Evolutionary conservation across 208 protist species (phyloP), one percentile per base, ranked within the genome.

Genomic region (Leishmania turanica): DNA sequence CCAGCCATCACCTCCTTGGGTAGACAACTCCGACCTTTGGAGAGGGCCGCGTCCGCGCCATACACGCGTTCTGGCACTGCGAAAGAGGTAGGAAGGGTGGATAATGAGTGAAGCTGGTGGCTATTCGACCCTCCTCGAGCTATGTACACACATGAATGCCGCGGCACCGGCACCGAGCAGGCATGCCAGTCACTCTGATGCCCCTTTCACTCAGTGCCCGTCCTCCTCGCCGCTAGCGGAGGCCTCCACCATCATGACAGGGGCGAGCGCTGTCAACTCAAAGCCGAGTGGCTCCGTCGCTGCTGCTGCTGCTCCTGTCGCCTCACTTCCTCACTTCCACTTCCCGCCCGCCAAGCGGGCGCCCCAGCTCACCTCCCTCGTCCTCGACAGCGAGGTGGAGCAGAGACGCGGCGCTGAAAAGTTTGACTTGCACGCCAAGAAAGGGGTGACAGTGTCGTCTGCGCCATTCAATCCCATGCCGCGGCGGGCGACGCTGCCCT

Each of bases 401-500:
- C 53, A 24, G 51, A 49, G 27, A 13, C 56, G 17, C 15, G 56
- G 11, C 31, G 21, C n/a, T 40, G 74, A 64, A 2, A 47, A 40
- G 34, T 34, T 77, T 2, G 34, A 45, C 13, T 64, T 31, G 37
- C 40, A n/a, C 21, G 37, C 53, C 19, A 45, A 47, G 15, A 56
- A 66, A 8, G 74, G 74, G 37, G 13, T 77, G 3, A 19, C 74
- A 0, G 17, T 53, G 51, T 24, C 40, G 8, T 53, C 56, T 40
- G 47, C 70, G 11, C 40, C 74, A 45, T 53, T 53, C 8, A 40
- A n/a, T 31, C 40, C 27, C 21, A 27, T 34, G 40, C 24, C n/a
- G 8, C 74, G 74, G 56, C 74, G 74, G 37, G 54, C 34, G 19
- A 77, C 74, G 56, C 56, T 77, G 74, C 74, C 74, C 19, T 77